These are phyloP conservation scores for Metschnikowia kunwiensis DNA, from an alignment of 805 yeast species.

Conservation along the genomic window DNA sequence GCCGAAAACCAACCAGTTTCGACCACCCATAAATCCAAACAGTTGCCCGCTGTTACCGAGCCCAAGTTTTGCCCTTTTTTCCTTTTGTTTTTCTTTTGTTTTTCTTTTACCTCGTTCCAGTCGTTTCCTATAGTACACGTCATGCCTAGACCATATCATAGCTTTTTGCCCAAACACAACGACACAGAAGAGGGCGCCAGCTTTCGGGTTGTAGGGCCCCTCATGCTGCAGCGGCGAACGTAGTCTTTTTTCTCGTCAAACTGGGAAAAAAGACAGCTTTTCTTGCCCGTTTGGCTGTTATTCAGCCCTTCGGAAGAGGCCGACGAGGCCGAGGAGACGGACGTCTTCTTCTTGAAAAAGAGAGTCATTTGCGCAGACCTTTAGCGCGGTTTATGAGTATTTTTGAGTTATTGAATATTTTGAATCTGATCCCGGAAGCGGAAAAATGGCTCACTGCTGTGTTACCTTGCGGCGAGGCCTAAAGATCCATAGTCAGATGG, in stretches of 20 bases:
- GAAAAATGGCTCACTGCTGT: too few relatives aligned
- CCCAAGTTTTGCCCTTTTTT: background rate
- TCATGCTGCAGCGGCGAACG: conserved; percentile 37
- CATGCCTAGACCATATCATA: conserved; percentile 5
- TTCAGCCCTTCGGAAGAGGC: conserved; percentile 13
- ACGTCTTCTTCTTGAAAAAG: conserved; percentile 25
- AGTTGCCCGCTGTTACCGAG: too few relatives aligned
- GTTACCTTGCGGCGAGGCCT: conserved; percentile 10
- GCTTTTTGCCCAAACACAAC: conserved; percentile 40
- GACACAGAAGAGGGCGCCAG: conserved; percentile 30
- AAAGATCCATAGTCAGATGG: conserved; percentile 10
- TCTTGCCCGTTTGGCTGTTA: conserved; percentile 6
- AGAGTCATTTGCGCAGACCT: conserved; percentile 17
- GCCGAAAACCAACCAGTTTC: background rate
- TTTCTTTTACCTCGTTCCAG: background rate
- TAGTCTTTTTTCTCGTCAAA: conserved; percentile 48
- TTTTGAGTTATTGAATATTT: too few relatives aligned
- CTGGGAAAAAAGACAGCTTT: conserved; percentile 30
- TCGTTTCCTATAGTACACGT: background rate
- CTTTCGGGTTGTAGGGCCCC: conserved; percentile 20
- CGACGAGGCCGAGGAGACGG: conserved; percentile 24
- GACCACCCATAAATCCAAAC: too few relatives aligned
- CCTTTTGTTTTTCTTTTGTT: conserved; percentile 1
- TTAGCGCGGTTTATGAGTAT: too few relatives aligned
- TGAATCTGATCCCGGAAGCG: too few relatives aligned